Percentiles rank a stretch among this genome's conserved stretches.
Evolutionary conservation across 441 rosid species (phyloP).

Genomic region (Populus hybrid): DNA sequence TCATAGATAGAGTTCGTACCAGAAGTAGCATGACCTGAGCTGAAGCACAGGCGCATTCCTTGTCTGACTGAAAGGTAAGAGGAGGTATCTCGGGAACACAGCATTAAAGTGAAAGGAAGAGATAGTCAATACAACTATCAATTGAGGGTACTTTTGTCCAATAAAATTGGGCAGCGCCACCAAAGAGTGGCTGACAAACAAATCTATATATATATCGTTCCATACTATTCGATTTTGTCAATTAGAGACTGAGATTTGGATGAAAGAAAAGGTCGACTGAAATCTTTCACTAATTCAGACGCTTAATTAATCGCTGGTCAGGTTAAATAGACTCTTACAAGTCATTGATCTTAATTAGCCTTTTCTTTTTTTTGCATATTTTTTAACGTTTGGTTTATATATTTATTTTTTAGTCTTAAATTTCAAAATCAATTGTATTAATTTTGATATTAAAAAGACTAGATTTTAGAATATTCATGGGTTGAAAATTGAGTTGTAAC

Average conservation of each 20-base stretch:
- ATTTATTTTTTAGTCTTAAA: no score
- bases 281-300: no score
- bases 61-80: not conserved
- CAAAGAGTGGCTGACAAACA: not conserved
- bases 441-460: no score
- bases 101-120: not conserved
- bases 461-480: no score
- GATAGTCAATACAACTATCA: not conserved
- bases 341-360: not conserved
- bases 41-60: not conserved
- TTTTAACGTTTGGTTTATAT: not conserved
- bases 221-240: no score
- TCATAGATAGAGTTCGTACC: slow-evolving; percentile 90
- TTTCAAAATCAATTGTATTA: no score
- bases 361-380: no score
- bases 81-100: not conserved
- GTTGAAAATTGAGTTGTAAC: no score
- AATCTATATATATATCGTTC: no score
- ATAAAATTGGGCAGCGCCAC: not conserved
- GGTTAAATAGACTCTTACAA: not conserved
- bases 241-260: not conserved
- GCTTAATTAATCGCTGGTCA: no score
- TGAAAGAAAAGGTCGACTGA: not conserved
- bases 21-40: slow-evolving; percentile 65
- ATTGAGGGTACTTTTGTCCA: not conserved